Base-by-base conservation (phyloP, 2,329 filamentous ascomycete species). In the Volutella citrinella region DNA sequence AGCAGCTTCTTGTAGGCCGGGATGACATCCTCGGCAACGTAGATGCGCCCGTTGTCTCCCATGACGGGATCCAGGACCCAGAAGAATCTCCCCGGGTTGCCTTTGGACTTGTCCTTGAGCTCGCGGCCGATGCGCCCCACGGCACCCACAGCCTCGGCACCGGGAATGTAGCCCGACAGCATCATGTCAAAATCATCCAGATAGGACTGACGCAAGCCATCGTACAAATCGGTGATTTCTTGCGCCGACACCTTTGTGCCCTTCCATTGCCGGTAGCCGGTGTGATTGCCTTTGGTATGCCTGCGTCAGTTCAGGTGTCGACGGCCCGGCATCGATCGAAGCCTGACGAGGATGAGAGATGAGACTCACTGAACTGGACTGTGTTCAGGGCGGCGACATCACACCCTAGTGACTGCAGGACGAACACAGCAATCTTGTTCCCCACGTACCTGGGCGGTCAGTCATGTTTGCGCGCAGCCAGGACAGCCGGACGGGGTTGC, bases 31-130 rank as follows among this genome's bases (percentile, higher is more conserved):
- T 91, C 82, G 6, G 84, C 86, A 7, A 98, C 91, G 56, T 98
- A 98, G 10, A 98, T 72, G 48, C 77, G 80, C 30, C 89, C 93
- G 54, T 96, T 89, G 59, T 98, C 93, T 19, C 93, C 93, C 93
- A 98, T 98, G 29, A 98, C 93, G 0, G 94, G 93, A 60, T 98
- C 93, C 17, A 98, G 74, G 4, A 95, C 87, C 91, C 91, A 97
- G 65, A 97, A 97, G 68, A 97, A 95, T 27, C 75, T 80, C 1
- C 88, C 86, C 0, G 85, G 82, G 19, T 70, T 73, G 11, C 66
- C 68, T 21, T 66, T 68, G 3, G 78, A 72, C 51, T 80, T 83
- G 33, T 75, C 68, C 57, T 84, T 85, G 41, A 96, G 72, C 51
- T 95, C 88, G 45, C 82, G 74, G 10, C 80, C 93, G 46, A 98